Evolutionary conservation across 768 basidiomycete species (phyloP).

Genomic region (Phlegmacium glaucopus): DNA sequence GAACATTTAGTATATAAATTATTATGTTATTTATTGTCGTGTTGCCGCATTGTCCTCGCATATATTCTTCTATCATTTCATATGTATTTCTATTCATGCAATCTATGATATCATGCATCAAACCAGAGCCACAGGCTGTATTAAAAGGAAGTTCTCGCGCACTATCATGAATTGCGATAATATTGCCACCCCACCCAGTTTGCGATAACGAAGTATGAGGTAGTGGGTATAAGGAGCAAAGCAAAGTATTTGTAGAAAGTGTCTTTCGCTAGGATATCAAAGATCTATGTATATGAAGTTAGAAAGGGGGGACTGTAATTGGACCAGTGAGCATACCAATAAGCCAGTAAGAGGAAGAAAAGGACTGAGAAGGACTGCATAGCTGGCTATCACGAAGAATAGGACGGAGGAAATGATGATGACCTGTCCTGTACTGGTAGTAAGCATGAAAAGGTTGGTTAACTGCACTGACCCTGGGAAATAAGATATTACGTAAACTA

Average conservation of each 20-base stretch:
- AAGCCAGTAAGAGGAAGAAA: conserved; percentile 54
- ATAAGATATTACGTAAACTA: conserved; percentile 14
- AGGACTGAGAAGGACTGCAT: conserved; percentile 64
- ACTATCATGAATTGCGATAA: conserved; percentile 77
- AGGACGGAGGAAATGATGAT: conserved; percentile 42
- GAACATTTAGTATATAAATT: conserved; percentile 10
- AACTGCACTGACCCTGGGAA: conserved; percentile 5
- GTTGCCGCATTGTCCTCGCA: neutral
- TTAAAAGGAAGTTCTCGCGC: neutral
- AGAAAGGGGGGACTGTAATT: neutral
- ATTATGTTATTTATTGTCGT: conserved; percentile 15
- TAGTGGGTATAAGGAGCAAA: conserved; percentile 76
- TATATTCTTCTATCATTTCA: neutral
- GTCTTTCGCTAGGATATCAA: conserved; percentile 66
- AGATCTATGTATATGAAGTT: conserved; percentile 37
- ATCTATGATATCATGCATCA: conserved; percentile 1
- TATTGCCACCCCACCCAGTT: conserved; percentile 99
- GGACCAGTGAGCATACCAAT: conserved; percentile 36
- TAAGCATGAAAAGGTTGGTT: neutral
- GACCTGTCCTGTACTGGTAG: conserved; percentile 39
- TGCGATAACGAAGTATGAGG: conserved; percentile 88
- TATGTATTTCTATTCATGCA: conserved; percentile 1
- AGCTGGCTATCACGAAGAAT: conserved; percentile 57
- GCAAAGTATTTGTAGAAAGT: conserved; percentile 89
- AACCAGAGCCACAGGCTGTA: neutral